phyloP scores from a whole-genome alignment of 768 basidiomycete genomes.

The Kwoniella sp. region DNA sequence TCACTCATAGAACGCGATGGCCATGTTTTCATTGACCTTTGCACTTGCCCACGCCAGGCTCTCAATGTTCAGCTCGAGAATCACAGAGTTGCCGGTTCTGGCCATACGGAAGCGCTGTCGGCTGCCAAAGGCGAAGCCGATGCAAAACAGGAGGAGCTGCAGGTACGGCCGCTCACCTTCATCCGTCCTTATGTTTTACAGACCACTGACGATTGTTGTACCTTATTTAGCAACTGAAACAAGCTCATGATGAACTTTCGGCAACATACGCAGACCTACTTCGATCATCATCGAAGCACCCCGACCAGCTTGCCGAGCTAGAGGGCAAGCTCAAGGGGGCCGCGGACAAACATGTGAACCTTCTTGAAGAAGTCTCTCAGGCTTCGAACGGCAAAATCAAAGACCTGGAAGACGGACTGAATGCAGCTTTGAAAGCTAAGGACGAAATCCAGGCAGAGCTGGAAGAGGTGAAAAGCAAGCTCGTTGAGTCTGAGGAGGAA shows the following conservation, averaged over 20 bases:
- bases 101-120: conserved; percentile 9
- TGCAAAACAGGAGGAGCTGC: conserved; percentile 10
- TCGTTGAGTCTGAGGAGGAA: conserved; percentile 18
- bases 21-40: background rate
- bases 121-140: conserved; percentile 3
- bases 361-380: conserved; percentile 2
- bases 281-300: conserved; percentile 14
- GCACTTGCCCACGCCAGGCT: background rate
- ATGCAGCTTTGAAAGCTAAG: background rate
- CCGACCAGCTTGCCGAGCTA: conserved; percentile 17
- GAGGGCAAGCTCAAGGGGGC: conserved; percentile 18
- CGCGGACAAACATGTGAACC: conserved; percentile 18
- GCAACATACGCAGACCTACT: conserved; percentile 22
- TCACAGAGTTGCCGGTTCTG: conserved; percentile 1
- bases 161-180: conserved; percentile 5
- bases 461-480: background rate
- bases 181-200: background rate
- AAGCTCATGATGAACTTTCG: conserved; percentile 25
- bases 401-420: conserved; percentile 11
- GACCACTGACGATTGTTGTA: no score
- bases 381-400: conserved; percentile 5
- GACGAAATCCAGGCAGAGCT: conserved; percentile 9
- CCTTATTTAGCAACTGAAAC: background rate
- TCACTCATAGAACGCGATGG: background rate
- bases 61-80: conserved; percentile 1